Percentiles rank a stretch among this genome's conserved stretches.
Evolutionary conservation across 176 grass and related monocot species (phyloP).

Genomic region (Oryza nivara): DNA sequence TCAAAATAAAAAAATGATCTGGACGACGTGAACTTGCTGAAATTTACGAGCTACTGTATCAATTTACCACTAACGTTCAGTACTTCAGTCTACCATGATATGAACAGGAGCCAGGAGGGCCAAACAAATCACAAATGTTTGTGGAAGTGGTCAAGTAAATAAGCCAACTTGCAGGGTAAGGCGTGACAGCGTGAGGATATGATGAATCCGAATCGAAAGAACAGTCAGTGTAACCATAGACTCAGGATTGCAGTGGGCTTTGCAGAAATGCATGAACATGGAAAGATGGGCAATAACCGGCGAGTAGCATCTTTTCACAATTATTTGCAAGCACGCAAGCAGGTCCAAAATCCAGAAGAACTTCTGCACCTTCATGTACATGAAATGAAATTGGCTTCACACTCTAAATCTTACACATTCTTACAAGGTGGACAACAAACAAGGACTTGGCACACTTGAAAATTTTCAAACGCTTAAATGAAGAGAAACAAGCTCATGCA

Average conservation of each 20-base stretch:
- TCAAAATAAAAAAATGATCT: too few relatives aligned
- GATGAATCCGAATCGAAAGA: too few relatives aligned
- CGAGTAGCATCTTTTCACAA: constrained; percentile 7
- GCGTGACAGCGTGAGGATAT: too few relatives aligned
- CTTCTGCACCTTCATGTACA: constrained; percentile 33
- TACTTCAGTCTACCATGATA: too few relatives aligned
- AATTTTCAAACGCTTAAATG: not conserved
- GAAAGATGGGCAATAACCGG: not conserved
- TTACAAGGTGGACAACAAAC: not conserved
- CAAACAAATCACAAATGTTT: too few relatives aligned
- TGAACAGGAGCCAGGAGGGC: too few relatives aligned
- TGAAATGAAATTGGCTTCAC: constrained; percentile 6
- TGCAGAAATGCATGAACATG: not conserved
- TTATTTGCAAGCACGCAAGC: constrained; percentile 35
- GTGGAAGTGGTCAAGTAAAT: too few relatives aligned
- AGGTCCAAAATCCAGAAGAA: constrained; percentile 3
- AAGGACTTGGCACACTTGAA: not conserved
- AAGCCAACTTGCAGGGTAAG: too few relatives aligned
- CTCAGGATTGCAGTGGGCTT: not conserved
- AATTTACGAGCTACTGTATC: too few relatives aligned
- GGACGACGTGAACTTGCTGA: too few relatives aligned
- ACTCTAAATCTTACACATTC: not conserved
- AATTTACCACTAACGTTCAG: too few relatives aligned
- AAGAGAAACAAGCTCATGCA: constrained; percentile 32
- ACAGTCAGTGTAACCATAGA: not conserved